Base-by-base conservation (phyloP, 805 yeast species). In the Starmerella roubikii region DNA sequence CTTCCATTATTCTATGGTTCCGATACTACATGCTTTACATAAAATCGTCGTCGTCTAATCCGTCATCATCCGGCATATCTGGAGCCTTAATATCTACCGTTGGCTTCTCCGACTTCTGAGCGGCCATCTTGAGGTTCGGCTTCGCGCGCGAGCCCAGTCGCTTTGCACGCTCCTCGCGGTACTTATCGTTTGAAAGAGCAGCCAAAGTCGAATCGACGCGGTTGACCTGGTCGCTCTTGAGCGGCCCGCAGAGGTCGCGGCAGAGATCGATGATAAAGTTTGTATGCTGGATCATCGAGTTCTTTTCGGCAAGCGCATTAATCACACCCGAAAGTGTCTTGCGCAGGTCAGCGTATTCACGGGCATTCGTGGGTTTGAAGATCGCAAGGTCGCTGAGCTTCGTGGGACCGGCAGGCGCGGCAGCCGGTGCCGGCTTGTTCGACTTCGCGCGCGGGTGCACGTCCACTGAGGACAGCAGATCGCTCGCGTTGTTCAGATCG, bases 401-500 rank as follows among this genome's bases (percentile, higher is more conserved):
- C 19, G 56, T 44, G 12, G 59, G 58, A 8, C 58, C 58, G 5
- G 62, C 63, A 13, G 50, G 32, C 3, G 48, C 52, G 66, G 71
- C 45, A 60, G 39, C 42, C 13, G 47, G 39, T 2, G 51, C 43
- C 11, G 40, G 34, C 71, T 38, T 71, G 69, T 37, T 30, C 10
- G 32, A 13, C 33, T 40, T 37, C 12, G 45, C 37, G 4, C 60
- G 48, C 21, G 62, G 62, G 44, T 58, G 62, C 32, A 56, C 48
- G 37, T 56, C 59, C 17, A 57, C 56, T 24, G 85, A 94, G 23
- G 85, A 94, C 56, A 88, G 84, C 51, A 88, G 66, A 52, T 82
- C 93, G 8, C 94, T 88, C 23, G 98, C 97, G 56, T 82, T 83
- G 60, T 82, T 83, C 59, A 88, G 67, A 63, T 88, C 98, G 21